Evolutionary conservation across 352 stramenopile genomes (phyloP).

Genomic region (Globisporangium sylvaticum): DNA sequence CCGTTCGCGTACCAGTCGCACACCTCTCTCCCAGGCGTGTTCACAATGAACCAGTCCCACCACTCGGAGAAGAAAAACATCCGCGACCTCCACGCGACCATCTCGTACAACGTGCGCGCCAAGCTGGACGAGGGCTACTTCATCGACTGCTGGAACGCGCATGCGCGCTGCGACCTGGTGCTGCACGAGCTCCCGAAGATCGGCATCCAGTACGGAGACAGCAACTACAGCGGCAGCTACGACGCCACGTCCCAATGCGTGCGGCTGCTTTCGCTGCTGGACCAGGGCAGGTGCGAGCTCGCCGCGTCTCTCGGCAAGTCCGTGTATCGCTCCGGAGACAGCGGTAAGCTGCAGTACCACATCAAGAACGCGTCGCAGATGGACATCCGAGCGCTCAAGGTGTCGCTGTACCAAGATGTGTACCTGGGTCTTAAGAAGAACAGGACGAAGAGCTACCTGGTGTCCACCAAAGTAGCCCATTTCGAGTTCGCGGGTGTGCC

Average conservation of each 20-base stretch:
- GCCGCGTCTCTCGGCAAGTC: slow-evolving; percentile 35
- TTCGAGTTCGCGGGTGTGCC: slow-evolving; percentile 13
- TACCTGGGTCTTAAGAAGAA: slow-evolving; percentile 6
- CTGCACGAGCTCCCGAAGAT: slow-evolving; percentile 28
- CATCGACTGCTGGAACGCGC: slow-evolving; percentile 4
- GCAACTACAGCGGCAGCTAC: slow-evolving; percentile 5
- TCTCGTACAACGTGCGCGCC: slow-evolving; percentile 11
- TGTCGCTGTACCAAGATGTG: slow-evolving; percentile 25
- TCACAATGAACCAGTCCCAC: not conserved
- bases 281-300: slow-evolving; percentile 31
- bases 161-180: slow-evolving; percentile 17
- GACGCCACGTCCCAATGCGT: slow-evolving; percentile 29
- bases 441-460: slow-evolving; percentile 10
- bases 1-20: slow-evolving; percentile 24
- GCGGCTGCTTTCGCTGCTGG: slow-evolving; percentile 32
- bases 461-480: not conserved
- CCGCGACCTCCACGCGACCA: slow-evolving; percentile 6
- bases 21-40: slow-evolving; percentile 17
- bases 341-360: slow-evolving; percentile 28
- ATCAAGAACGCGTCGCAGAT: slow-evolving; percentile 32
- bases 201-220: slow-evolving; percentile 17
- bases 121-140: slow-evolving; percentile 9
- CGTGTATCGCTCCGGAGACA: slow-evolving; percentile 29
- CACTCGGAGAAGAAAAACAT: not conserved
- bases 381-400: slow-evolving; percentile 30